Conservation (phyloP, 1,284 basidiomycete genomes). For the Somion occarium region DNA sequence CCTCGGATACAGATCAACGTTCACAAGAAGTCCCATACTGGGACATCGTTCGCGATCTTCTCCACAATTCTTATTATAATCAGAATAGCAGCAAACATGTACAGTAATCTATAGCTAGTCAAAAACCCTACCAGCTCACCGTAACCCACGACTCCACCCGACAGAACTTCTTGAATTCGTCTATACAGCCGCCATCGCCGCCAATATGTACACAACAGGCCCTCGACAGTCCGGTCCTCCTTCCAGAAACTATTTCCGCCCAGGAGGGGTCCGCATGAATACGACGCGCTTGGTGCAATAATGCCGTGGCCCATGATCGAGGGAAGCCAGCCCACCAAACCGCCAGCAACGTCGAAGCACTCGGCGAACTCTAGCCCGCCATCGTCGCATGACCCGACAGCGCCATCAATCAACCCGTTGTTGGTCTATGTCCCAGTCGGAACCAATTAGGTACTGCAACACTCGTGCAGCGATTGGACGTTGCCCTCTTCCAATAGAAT, state of each 20-base stretch:
- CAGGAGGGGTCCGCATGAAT: background rate
- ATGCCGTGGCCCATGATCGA: background rate
- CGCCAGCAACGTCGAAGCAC: background rate
- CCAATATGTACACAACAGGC: background rate
- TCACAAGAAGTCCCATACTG: background rate
- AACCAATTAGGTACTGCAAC: background rate
- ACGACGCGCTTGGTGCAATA: background rate
- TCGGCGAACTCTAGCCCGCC: background rate
- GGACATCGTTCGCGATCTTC: background rate
- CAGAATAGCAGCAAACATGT: background rate
- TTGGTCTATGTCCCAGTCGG: constrained; percentile 13
- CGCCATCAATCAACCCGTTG: constrained; percentile 9
- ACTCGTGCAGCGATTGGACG: background rate
- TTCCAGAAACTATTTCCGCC: constrained; percentile 2
- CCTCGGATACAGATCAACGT: constrained; percentile 12
- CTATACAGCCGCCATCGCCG: background rate
- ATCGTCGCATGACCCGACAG: constrained; percentile 10
- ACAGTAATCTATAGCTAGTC: background rate
- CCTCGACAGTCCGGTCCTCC: background rate
- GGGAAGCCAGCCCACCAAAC: background rate
- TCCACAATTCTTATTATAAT: background rate
- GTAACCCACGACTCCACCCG: background rate
- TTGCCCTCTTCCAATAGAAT: constrained; percentile 6
- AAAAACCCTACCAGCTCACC: background rate
- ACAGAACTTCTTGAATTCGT: no score